A percentile compares a stretch with the other conserved stretches of the same genome.
Conservation (phyloP, 1,284 basidiomycete genomes). For the Ceratobasidium papillatum region DNA sequence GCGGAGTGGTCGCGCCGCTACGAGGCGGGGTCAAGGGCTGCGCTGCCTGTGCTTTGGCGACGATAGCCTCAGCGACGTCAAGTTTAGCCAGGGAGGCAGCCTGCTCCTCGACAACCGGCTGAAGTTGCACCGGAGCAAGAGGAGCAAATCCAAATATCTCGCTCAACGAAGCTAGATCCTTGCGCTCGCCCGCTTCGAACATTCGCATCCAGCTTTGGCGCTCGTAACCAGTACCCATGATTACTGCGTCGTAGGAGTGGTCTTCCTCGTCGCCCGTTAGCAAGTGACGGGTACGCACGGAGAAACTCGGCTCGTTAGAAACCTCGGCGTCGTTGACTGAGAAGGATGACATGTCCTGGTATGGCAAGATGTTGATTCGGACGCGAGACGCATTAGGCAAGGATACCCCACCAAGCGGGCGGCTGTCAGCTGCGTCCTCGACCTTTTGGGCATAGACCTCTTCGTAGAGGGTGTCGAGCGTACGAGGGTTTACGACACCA, state of each 20-base stretch:
- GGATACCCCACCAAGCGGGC: slow-evolving; percentile 27
- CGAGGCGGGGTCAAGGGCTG: slow-evolving; percentile 31
- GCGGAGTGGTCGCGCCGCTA: slow-evolving; percentile 30
- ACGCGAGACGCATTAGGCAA: slow-evolving; percentile 14
- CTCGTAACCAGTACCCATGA: slow-evolving; percentile 68
- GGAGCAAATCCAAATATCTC: slow-evolving; percentile 38
- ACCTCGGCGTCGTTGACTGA: neutral
- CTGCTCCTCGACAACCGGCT: slow-evolving; percentile 12
- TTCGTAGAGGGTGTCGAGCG: slow-evolving; percentile 61
- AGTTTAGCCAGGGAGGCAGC: neutral
- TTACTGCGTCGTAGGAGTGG: slow-evolving; percentile 59
- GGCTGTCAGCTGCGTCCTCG: slow-evolving; percentile 51
- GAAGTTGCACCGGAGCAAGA: slow-evolving; percentile 20
- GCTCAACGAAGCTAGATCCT: slow-evolving; percentile 14
- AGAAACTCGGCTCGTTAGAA: slow-evolving; percentile 17
- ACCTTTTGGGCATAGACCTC: slow-evolving; percentile 65
- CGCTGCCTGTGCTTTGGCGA: slow-evolving; percentile 3
- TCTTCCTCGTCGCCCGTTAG: slow-evolving; percentile 27
- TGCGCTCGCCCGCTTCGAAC: slow-evolving; percentile 46
- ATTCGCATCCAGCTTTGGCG: slow-evolving; percentile 60
- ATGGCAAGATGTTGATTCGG: slow-evolving; percentile 40
- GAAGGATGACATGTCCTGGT: slow-evolving; percentile 14
- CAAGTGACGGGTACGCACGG: slow-evolving; percentile 20
- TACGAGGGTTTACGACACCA: slow-evolving; percentile 63
- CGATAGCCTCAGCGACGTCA: slow-evolving; percentile 6